Evolutionary conservation across 2,329 filamentous ascomycete species (phyloP), one percentile per base, ranked within the genome.

Genomic region (Aspergillus fumigatus): DNA sequence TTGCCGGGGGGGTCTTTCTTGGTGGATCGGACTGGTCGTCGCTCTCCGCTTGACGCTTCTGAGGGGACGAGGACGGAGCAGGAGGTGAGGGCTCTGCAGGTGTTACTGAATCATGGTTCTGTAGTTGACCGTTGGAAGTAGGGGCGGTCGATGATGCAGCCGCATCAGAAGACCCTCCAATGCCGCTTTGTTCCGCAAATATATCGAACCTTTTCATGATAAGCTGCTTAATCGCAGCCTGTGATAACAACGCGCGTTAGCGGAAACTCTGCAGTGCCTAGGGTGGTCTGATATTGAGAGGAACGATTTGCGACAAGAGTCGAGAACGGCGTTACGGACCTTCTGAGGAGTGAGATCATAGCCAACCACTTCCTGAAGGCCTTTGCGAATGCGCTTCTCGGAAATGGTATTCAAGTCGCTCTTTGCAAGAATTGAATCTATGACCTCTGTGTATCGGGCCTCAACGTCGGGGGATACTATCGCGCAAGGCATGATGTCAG

Each of bases 161-260:
- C 29, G 66, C 62, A 38, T 71, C 70, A 23, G 73, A 61, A 3
- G 71, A 65, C 6, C 63, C 68, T 49, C 64, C 74, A 56, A 71
- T 68, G 19, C 72, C 73, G 63, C 75, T 75, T 43, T 73, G 73
- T 45, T 76, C 74, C 27, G 81, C 80, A 51, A 88, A 83, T 55
- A 86, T 82, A 67, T 92, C 88, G 71, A 92, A 92, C 19, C 88
- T 85, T 63, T 84, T 81, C 75, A 88, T 86, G 54, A 92, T 91
- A 50, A 92, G 79, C 52, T 78, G 78, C 70, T 90, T 90, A 73
- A 91, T 87, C 14, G 85, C 84, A 69, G 81, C 78, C 88, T 90
- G 53, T 52, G 47, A 47, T 43, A 10, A 35, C 49, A 57, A 55
- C 1, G 48, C 56, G 59, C 11, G 50, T 66, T 54, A 66, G 64